phyloP scores from a whole-genome alignment of 768 basidiomycete species.

The Psilocybe tampanensis region DNA sequence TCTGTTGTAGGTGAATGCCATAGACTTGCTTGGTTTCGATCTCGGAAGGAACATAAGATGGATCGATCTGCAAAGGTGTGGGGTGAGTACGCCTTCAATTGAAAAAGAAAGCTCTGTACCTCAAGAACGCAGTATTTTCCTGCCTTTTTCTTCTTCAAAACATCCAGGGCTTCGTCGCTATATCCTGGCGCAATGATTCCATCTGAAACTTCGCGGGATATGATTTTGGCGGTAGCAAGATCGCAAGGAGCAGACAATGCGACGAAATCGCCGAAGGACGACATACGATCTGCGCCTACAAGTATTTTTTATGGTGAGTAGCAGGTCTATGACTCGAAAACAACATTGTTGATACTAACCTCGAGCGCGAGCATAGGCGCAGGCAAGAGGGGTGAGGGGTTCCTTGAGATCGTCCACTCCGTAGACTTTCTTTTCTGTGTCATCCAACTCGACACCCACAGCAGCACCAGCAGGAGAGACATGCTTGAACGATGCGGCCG shows the following conservation, averaged over 20 bases:
- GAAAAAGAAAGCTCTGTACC: constrained; percentile 43
- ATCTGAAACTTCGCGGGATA: constrained; percentile 98
- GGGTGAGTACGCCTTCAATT: not conserved
- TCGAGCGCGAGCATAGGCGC: constrained; percentile 94
- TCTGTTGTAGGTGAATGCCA: constrained; percentile 88
- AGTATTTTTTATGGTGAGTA: constrained; percentile 1
- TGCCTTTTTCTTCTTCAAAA: constrained; percentile 93
- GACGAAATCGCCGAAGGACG: constrained; percentile 99
- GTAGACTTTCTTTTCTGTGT: constrained; percentile 90
- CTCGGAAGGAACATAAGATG: constrained; percentile 73
- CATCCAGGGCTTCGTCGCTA: constrained; percentile 81
- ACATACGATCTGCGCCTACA: constrained; percentile 96
- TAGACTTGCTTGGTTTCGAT: constrained; percentile 96
- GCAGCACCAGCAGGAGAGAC: constrained; percentile 98
- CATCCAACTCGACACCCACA: constrained; percentile 81
- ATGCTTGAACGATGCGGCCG: constrained; percentile 99
- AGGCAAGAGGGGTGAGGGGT: constrained; percentile 83
- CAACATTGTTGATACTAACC: constrained; percentile 46
- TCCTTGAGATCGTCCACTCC: constrained; percentile 96
- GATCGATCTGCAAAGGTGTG: constrained; percentile 71
- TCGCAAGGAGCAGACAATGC: constrained; percentile 94
- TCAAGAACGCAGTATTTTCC: constrained; percentile 98
- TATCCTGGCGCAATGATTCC: constrained; percentile 98
- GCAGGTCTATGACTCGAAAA: not conserved
- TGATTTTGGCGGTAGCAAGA: constrained; percentile 91